These are phyloP conservation scores for Fusarium poae DNA, from an alignment of 2,329 filamentous ascomycete species.

Conservation along the genomic window DNA sequence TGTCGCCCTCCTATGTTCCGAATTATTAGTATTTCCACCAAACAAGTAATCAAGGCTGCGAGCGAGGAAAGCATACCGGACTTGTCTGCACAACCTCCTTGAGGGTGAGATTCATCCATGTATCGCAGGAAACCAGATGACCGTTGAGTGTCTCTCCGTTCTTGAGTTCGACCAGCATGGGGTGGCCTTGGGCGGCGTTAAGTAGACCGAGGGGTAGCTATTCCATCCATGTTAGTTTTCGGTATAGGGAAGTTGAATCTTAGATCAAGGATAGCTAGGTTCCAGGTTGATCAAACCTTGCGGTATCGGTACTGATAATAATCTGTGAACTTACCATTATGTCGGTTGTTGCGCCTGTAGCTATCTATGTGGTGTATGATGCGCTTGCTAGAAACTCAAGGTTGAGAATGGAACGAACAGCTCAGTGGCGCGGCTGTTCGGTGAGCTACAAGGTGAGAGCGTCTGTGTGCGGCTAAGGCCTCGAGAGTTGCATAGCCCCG, in stretches of 20 bases:
- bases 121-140: slow-evolving; percentile 95
- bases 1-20: slow-evolving; percentile 83
- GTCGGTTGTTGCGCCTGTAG: slow-evolving; percentile 36
- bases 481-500: slow-evolving; percentile 47
- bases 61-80: slow-evolving; percentile 65
- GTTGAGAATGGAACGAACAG: slow-evolving; percentile 45
- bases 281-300: not conserved
- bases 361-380: slow-evolving; percentile 39
- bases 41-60: slow-evolving; percentile 1
- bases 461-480: slow-evolving; percentile 30
- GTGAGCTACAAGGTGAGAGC: slow-evolving; percentile 43
- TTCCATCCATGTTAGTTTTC: slow-evolving; percentile 42
- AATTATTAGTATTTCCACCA: slow-evolving; percentile 28
- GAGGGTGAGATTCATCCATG: slow-evolving; percentile 99
- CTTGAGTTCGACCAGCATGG: slow-evolving; percentile 97
- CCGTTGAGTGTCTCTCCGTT: slow-evolving; percentile 98
- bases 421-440: slow-evolving; percentile 47
- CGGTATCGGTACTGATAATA: not conserved
- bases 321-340: slow-evolving; percentile 45
- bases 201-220: slow-evolving; percentile 84
- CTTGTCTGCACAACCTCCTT: slow-evolving; percentile 98
- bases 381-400: slow-evolving; percentile 40
- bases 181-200: slow-evolving; percentile 95
- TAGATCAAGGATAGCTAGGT: slow-evolving; percentile 3
- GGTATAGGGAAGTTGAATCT: slow-evolving; percentile 2